Base-by-base conservation (phyloP, 352 stramenopile species). In the Globisporangium nagaii region DNA sequence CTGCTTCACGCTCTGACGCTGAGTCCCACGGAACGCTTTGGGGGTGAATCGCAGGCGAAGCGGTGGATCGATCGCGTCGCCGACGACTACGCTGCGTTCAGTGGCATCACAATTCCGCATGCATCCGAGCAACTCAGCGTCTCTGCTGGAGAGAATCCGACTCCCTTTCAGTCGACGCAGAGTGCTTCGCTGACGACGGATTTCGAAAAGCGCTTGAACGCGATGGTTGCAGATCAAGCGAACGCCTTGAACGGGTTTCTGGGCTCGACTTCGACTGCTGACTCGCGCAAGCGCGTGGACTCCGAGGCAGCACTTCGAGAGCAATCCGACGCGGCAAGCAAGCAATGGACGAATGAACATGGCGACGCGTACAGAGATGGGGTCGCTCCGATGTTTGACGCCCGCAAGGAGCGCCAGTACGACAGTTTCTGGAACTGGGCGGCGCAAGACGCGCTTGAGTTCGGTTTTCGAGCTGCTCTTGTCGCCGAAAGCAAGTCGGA, bases 391-490 rank as follows among this genome's bases (percentile, higher is more conserved):
- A 71, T 81, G 63, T 90, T 90, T 34, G 80, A 92, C 36, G 59
- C 68, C 19, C 78, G 78, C 32, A 90, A 88, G 68, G 76, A 89
- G 42, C 75, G 79, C 22, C 65, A 75, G 50, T 92, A 89, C 59
- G 77, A 89, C 60, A 89, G 77, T 53, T 88, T 78, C 62, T 92
- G 82, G 79, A 90, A 90, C 71, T 92, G 79, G 82, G 79, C 71
- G 20, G 55, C 87, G 19, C 79, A 90, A 60, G 79, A 89, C 53
- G 63, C 67, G 22, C 63, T 88, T 45, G 77, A 88, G 58, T 48
- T 88, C 32, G 86, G 84, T 61, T 82, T 75, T 53, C 65, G 70
- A 15, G 74, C 73, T 9, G 60, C 74, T 4, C 46, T 63, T n/a
- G 59, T 60, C n/a, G n/a, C n/a, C n/a, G n/a, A n/a, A n/a, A n/a